Conservation (phyloP, 2,329 filamentous ascomycete genomes). For the Epichloe brachyelytri region DNA sequence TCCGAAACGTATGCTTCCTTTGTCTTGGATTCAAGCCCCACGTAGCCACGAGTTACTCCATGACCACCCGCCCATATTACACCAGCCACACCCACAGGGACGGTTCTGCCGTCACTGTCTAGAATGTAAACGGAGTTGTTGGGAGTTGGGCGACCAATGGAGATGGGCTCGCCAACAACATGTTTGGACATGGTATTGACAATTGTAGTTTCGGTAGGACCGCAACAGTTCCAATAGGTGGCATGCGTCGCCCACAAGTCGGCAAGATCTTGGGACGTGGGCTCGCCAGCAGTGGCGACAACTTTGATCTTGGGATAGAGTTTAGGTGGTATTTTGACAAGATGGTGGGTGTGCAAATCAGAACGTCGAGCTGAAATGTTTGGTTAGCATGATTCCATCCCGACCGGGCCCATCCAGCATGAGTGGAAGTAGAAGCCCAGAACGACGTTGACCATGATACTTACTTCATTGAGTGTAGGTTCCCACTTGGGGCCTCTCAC, state of each 20-base stretch:
- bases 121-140: conserved; percentile 45
- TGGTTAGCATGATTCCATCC: background rate
- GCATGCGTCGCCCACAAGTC: conserved; percentile 39
- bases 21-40: conserved; percentile 39
- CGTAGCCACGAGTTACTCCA: conserved; percentile 42
- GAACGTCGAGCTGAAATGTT: conserved; percentile 27
- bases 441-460: conserved; percentile 4
- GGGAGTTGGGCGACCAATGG: conserved; percentile 42
- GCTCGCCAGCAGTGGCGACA: conserved; percentile 43
- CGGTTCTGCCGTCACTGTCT: conserved; percentile 30
- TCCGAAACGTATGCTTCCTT: conserved; percentile 35
- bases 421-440: background rate
- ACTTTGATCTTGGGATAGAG: conserved; percentile 38
- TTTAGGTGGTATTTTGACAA: conserved; percentile 32
- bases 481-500: conserved; percentile 38
- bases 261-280: conserved; percentile 35
- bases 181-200: conserved; percentile 45
- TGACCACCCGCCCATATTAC: conserved; percentile 44
- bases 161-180: conserved; percentile 29
- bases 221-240: conserved; percentile 43
- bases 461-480: conserved; percentile 30
- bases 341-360: conserved; percentile 44
- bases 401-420: background rate
- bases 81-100: conserved; percentile 33
- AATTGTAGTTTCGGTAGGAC: conserved; percentile 47